Percentiles rank a stretch among this genome's conserved stretches.
Evolutionary conservation across 2,329 filamentous ascomycete genomes (phyloP).

Genomic region (Aspergillus vadensis): DNA sequence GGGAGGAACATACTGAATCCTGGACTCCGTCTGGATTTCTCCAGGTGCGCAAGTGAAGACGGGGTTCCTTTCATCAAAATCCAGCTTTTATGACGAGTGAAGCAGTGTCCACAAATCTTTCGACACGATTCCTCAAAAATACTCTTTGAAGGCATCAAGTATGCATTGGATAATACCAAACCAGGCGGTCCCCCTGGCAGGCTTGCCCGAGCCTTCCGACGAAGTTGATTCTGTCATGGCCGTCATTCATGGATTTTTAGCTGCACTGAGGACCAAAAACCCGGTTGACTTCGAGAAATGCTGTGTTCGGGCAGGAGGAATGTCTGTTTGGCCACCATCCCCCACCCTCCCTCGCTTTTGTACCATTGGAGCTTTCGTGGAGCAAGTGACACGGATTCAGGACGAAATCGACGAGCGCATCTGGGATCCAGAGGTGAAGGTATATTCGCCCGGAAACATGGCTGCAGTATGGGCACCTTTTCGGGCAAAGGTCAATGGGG

Average conservation of each 20-base stretch:
- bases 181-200: background rate
- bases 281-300: slow-evolving; percentile 36
- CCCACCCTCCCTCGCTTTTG: slow-evolving; percentile 36
- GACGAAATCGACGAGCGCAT: slow-evolving; percentile 39
- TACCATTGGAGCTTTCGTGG: slow-evolving; percentile 39
- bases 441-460: slow-evolving; percentile 32
- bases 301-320: slow-evolving; percentile 37
- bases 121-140: background rate
- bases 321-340: slow-evolving; percentile 37
- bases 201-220: background rate
- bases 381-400: slow-evolving; percentile 31
- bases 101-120: background rate
- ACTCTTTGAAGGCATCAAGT: background rate
- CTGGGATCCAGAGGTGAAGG: slow-evolving; percentile 38
- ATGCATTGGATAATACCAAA: background rate
- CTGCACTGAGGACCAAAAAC: slow-evolving; percentile 34
- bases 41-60: background rate
- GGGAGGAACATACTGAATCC: background rate
- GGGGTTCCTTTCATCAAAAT: background rate
- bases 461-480: slow-evolving; percentile 41
- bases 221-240: slow-evolving; percentile 26
- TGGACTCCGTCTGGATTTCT: background rate
- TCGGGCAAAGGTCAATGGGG: slow-evolving; percentile 37
- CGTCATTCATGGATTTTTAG: slow-evolving; percentile 32
- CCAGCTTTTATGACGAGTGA: background rate